These are phyloP conservation scores for Gossypium thurberi DNA, from an alignment of 345 rosid genomes.

Conservation along the genomic window DNA sequence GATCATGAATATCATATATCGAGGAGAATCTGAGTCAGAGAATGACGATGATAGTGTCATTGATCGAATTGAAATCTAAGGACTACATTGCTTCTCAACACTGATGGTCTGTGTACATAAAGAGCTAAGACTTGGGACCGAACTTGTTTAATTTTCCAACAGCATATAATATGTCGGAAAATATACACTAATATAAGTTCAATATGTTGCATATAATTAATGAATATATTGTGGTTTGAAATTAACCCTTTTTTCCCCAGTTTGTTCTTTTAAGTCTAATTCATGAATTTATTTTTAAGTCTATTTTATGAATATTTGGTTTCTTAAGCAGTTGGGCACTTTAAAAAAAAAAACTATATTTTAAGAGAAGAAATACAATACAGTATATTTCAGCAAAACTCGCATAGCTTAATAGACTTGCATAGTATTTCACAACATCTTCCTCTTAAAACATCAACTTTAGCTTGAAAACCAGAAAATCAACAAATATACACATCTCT, in stretches of 20 bases:
- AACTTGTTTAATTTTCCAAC: neutral
- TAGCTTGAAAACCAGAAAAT: no score
- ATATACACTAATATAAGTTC: no score
- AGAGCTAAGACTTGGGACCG: neutral
- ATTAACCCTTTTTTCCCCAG: neutral
- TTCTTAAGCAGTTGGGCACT: no score
- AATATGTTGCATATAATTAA: neutral
- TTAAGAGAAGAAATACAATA: no score
- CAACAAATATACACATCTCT: no score
- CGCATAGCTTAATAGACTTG: no score
- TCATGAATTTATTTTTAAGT: no score
- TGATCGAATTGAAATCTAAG: constrained; percentile 35
- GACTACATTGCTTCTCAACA: neutral
- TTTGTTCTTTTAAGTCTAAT: no score
- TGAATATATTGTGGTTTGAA: neutral
- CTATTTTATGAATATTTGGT: no score
- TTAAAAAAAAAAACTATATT: no score
- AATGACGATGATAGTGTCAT: constrained; percentile 27
- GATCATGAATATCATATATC: constrained; percentile 53
- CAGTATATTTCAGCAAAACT: no score
- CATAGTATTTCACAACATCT: neutral
- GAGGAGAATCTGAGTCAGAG: constrained; percentile 36
- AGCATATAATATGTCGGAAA: neutral
- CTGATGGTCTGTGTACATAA: constrained; percentile 9
- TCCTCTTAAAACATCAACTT: neutral